A percentile compares a stretch with the other conserved stretches of the same genome.
Evolutionary conservation across 768 basidiomycete genomes (phyloP).

Genomic region (Mycena galopus): DNA sequence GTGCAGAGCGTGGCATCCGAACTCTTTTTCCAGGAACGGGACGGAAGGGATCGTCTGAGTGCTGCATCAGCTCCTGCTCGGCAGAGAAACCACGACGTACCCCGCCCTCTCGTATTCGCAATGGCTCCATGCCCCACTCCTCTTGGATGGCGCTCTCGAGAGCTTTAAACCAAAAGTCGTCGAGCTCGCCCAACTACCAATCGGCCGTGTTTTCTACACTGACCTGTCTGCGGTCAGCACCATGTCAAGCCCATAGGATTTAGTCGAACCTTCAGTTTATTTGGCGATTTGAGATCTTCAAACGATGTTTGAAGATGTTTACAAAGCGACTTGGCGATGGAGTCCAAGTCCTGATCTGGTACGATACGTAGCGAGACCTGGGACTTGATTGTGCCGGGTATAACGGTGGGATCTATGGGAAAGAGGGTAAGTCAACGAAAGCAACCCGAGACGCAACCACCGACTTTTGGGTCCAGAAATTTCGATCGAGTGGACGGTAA

Average conservation of each 20-base stretch:
- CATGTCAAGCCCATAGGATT: slow-evolving; percentile 4
- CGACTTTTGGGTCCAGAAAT: slow-evolving; percentile 86
- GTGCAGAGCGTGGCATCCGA: slow-evolving; percentile 90
- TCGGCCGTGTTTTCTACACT: slow-evolving; percentile 86
- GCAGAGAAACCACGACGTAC: slow-evolving; percentile 58
- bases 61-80: slow-evolving; percentile 11
- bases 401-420: slow-evolving; percentile 82
- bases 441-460: slow-evolving; percentile 36
- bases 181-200: slow-evolving; percentile 96
- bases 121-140: slow-evolving; percentile 89
- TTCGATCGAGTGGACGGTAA: slow-evolving; percentile 89
- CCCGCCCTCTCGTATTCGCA: slow-evolving; percentile 94
- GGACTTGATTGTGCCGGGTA: slow-evolving; percentile 86
- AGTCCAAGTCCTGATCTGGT: slow-evolving; percentile 88
- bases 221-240: slow-evolving; percentile 61
- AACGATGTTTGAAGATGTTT: slow-evolving; percentile 73
- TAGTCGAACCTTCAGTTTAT: slow-evolving; percentile 73
- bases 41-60: slow-evolving; percentile 92
- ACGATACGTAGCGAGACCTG: slow-evolving; percentile 94
- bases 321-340: slow-evolving; percentile 72
- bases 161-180: slow-evolving; percentile 88
- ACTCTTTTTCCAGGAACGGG: slow-evolving; percentile 93
- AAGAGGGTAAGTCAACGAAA: background rate
- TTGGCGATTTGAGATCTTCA: slow-evolving; percentile 70
- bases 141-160: slow-evolving; percentile 86